Conservation (phyloP, 768 basidiomycete species). For the Butyriboletus loyo region DNA sequence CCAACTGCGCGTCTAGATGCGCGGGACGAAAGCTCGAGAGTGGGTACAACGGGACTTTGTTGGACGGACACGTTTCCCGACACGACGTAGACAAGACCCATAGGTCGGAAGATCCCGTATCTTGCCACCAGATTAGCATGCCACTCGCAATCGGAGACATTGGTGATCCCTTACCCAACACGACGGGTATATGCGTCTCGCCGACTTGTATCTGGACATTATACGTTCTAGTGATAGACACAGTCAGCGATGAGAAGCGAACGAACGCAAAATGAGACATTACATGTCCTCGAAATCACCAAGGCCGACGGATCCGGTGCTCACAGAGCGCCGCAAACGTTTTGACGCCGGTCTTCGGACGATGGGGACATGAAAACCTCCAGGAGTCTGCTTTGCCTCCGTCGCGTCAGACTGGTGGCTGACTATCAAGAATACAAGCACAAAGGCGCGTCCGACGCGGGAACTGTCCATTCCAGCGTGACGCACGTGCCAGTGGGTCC, state of each 20-base stretch:
- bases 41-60: slow-evolving; percentile 46
- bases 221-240: slow-evolving; percentile 47
- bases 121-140: slow-evolving; percentile 34
- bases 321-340: slow-evolving; percentile 10
- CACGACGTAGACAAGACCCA: slow-evolving; percentile 69
- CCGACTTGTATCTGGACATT: slow-evolving; percentile 60
- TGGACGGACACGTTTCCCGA: slow-evolving; percentile 37
- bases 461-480: slow-evolving; percentile 10
- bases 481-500: background rate
- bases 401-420: background rate
- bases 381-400: slow-evolving; percentile 5
- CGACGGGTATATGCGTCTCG: slow-evolving; percentile 46
- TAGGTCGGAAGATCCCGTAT: slow-evolving; percentile 76
- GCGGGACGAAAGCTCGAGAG: slow-evolving; percentile 45
- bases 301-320: slow-evolving; percentile 45
- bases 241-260: slow-evolving; percentile 4
- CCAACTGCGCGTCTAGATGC: slow-evolving; percentile 45
- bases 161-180: slow-evolving; percentile 48
- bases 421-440: slow-evolving; percentile 5
- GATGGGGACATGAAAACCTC: slow-evolving; percentile 27
- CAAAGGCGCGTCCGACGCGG: slow-evolving; percentile 5
- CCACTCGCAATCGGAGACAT: background rate
- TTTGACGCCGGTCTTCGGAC: background rate
- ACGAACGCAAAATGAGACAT: slow-evolving; percentile 19
- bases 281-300: slow-evolving; percentile 66